phyloP scores from a whole-genome alignment of 73 alveolate species.

The Stentor coeruleus region DNA sequence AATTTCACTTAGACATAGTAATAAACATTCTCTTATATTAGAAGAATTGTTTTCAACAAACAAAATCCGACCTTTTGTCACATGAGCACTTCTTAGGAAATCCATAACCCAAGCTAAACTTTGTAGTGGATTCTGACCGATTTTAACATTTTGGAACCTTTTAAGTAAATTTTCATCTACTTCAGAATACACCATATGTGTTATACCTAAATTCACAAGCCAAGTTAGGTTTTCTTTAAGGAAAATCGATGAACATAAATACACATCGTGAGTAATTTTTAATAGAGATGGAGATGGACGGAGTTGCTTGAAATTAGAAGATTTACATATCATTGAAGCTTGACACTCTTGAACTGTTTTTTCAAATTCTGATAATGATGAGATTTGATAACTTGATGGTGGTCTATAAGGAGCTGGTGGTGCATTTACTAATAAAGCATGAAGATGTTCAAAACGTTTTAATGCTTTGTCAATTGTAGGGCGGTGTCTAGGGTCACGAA shows the following conservation, averaged over 20 bases:
- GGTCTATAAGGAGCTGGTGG: slow-evolving; percentile 59
- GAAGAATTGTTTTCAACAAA: slow-evolving; percentile 85
- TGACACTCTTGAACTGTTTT: slow-evolving; percentile 24
- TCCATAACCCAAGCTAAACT: slow-evolving; percentile 81
- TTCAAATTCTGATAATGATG: neutral
- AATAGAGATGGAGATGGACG: slow-evolving; percentile 41
- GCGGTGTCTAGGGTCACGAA: slow-evolving; percentile 87
- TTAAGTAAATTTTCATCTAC: slow-evolving; percentile 52
- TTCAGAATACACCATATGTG: slow-evolving; percentile 65
- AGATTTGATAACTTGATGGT: slow-evolving; percentile 28
- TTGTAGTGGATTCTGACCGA: slow-evolving; percentile 49
- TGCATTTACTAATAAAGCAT: slow-evolving; percentile 92
- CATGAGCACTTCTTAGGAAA: slow-evolving; percentile 71
- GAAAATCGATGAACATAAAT: slow-evolving; percentile 36
- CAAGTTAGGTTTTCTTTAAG: slow-evolving; percentile 34
- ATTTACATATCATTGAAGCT: slow-evolving; percentile 30
- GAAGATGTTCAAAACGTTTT: slow-evolving; percentile 96
- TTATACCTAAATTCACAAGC: slow-evolving; percentile 61
- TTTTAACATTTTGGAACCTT: slow-evolving; percentile 50
- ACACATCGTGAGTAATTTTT: slow-evolving; percentile 53
- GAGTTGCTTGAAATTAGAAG: slow-evolving; percentile 29
- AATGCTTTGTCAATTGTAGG: slow-evolving; percentile 94
- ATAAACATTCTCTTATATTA: slow-evolving; percentile 67
- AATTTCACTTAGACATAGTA: slow-evolving; percentile 68
- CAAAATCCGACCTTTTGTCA: slow-evolving; percentile 84